These are phyloP conservation scores for Exophiala mesophila DNA, from an alignment of 2,329 filamentous ascomycete species.

Conservation along the genomic window DNA sequence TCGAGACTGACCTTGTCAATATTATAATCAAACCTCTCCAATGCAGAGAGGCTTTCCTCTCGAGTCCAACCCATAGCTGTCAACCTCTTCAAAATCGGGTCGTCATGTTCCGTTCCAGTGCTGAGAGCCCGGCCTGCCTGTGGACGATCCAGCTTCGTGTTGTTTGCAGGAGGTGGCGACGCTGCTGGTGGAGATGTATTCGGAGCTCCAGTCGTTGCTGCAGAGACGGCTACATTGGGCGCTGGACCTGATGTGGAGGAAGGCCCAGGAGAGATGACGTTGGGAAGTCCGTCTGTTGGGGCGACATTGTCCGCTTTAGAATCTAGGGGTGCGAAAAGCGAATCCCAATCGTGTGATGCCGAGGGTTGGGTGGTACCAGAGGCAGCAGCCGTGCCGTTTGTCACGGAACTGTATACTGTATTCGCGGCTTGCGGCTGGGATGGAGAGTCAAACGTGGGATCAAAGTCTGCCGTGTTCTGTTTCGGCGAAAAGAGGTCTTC, in stretches of 20 bases:
- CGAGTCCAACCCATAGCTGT: slow-evolving; percentile 85
- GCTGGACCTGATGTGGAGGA: not conserved
- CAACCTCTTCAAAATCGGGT: slow-evolving; percentile 83
- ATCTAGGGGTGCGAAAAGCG: slow-evolving; percentile 64
- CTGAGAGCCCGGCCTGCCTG: slow-evolving; percentile 54
- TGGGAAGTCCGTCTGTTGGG: not conserved
- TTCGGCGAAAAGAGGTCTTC: slow-evolving; percentile 46
- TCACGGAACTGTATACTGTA: slow-evolving; percentile 20
- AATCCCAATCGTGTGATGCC: slow-evolving; percentile 79
- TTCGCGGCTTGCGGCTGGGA: slow-evolving; percentile 30
- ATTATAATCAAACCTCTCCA: slow-evolving; percentile 96
- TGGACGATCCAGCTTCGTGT: slow-evolving; percentile 23
- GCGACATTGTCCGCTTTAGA: slow-evolving; percentile 43
- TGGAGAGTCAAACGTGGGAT: slow-evolving; percentile 44
- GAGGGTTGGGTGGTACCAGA: slow-evolving; percentile 37
- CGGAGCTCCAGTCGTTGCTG: slow-evolving; percentile 3
- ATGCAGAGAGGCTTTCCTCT: slow-evolving; percentile 65
- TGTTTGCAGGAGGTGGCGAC: not conserved
- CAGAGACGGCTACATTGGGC: slow-evolving; percentile 1
- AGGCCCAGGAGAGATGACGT: not conserved
- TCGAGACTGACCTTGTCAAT: slow-evolving; percentile 71
- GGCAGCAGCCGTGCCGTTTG: slow-evolving; percentile 29
- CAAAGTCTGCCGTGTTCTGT: slow-evolving; percentile 36
- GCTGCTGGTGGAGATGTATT: slow-evolving; percentile 2
- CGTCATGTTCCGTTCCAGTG: slow-evolving; percentile 74